Evolutionary conservation across 2,329 filamentous ascomycete genomes (phyloP).

Genomic region (Fusarium sulawesiense): DNA sequence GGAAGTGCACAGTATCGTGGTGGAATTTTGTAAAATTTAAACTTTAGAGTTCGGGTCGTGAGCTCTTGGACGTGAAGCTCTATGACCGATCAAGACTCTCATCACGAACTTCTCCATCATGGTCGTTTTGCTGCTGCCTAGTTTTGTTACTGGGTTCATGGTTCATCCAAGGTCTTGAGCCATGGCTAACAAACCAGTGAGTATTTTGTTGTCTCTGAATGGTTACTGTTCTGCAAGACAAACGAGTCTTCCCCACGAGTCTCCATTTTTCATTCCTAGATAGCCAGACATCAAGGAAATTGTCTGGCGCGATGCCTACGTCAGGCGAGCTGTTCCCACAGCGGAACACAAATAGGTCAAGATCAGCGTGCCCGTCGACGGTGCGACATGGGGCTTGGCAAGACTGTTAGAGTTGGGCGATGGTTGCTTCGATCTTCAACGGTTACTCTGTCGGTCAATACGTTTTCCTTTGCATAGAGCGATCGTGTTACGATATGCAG

Average conservation of each 20-base stretch:
- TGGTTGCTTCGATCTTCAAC: not conserved
- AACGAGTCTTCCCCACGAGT: not conserved
- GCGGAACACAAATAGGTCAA: constrained; percentile 9
- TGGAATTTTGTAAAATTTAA: not conserved
- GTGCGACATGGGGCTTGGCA: not conserved
- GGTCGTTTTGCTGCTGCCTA: constrained; percentile 38
- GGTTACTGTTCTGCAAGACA: not conserved
- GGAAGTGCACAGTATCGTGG: not conserved
- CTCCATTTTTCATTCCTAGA: not conserved
- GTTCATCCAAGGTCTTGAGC: not conserved
- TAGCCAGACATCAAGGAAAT: not conserved
- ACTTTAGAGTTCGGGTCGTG: not conserved
- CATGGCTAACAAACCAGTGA: not conserved
- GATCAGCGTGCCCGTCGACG: constrained; percentile 9
- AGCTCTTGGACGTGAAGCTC: not conserved
- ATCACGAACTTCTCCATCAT: not conserved
- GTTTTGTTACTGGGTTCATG: constrained; percentile 7
- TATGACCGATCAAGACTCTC: not conserved
- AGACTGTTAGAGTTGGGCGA: not conserved
- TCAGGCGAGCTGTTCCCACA: not conserved
- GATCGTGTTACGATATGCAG: constrained; percentile 13
- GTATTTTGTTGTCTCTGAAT: not conserved
- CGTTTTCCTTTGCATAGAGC: not conserved
- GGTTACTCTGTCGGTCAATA: not conserved
- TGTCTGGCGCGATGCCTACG: not conserved